phyloP scores from a whole-genome alignment of 1,284 basidiomycete genomes.

The Boletus austroedulis region DNA sequence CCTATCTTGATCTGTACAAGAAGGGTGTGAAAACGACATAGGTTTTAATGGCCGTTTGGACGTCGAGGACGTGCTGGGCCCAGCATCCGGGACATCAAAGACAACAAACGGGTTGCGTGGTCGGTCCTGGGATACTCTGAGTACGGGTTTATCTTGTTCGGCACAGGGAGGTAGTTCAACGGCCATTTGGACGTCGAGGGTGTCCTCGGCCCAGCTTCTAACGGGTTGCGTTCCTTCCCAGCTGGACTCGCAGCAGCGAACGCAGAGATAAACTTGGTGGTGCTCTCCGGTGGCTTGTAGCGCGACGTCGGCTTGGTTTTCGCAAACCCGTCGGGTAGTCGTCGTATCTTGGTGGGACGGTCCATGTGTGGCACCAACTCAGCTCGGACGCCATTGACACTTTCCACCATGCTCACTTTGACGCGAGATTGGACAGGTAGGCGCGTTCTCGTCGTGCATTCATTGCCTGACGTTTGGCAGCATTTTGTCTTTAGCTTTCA shows the following conservation, averaged over 20 bases:
- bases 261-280: constrained; percentile 33
- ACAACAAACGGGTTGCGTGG: constrained; percentile 30
- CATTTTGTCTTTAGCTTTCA: constrained; percentile 72
- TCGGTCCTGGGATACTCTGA: no score
- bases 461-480: constrained; percentile 36
- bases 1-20: background rate
- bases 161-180: no score
- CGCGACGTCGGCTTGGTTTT: constrained; percentile 23
- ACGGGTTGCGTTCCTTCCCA: no score
- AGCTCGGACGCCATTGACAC: no score
- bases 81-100: no score
- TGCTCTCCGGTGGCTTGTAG: constrained; percentile 32
- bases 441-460: background rate
- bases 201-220: no score
- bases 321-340: constrained; percentile 33
- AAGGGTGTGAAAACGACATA: no score
- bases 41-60: constrained; percentile 5
- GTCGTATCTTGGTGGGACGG: constrained; percentile 25
- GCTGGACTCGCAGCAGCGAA: no score
- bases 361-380: constrained; percentile 21
- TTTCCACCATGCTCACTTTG: no score
- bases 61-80: constrained; percentile 16
- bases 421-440: constrained; percentile 58
- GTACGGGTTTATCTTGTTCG: no score
- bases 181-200: no score